Evolutionary conservation across 2,329 filamentous ascomycete species (phyloP), one percentile per base, ranked within the genome.

Genomic region (Alternaria triticimaculans): DNA sequence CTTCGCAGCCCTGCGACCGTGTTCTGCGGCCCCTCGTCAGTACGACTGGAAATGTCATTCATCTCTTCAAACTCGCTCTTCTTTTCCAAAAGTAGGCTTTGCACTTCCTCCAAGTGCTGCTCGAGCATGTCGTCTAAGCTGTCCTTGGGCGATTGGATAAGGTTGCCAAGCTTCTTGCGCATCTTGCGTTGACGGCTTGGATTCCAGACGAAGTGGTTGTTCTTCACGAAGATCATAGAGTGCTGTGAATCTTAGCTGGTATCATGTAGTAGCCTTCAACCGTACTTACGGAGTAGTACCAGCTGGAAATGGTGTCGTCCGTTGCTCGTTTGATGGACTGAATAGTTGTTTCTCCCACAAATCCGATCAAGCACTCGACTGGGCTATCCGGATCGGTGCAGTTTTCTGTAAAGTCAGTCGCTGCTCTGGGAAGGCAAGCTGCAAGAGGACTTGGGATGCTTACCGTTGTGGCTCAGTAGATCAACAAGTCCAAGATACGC

Each of bases 401-500:
- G 64, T 81, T 82, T 62, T 87, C 84, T 85, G 55, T 14, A 62
- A 48, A 23, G 18, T 66, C 58, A 45, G 46, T 43, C 2, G 23
- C 15, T 12, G 53, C 15, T 28, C 21, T 8, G 10, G 23, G 23
- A 11, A 21, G n/a, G 15, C 25, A 28, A 53, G 21, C 26, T 9
- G n/a, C 30, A 12, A n/a, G 23, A 21, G 12, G 25, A 33, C 7
- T 8, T 20, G 9, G 46, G 12, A 9, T 56, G 30, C 80, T 62
- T 84, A 92, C 92, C 89, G 82, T 93, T 86, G 70, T 90, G 90
- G 10, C 90, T 90, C 6, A 98, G 84, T 6, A 98, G 87, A 60
- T 94, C 87, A 62, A 96, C 90, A 51, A 97, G 87, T 2, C 93
- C 94, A 4, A 92, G 84, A 74, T 96, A 97, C 2, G 96, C 92